Percentiles rank a stretch among this genome's conserved stretches.
phyloP scores from a whole-genome alignment of 1,284 basidiomycete species.

The Rugosomyces carneus region DNA sequence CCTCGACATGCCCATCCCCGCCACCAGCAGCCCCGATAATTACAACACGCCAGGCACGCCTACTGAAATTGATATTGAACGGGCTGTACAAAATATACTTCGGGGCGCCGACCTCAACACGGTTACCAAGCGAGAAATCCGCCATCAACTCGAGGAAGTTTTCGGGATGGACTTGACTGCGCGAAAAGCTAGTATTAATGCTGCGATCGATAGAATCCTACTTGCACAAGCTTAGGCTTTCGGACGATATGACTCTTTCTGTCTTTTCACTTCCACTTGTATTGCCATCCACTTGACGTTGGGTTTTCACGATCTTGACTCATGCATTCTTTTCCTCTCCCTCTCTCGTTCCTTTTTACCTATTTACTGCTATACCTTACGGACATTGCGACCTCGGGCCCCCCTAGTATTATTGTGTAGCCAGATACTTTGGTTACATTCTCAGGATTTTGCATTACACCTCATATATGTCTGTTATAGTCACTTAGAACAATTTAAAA shows the following conservation, averaged over 20 bases:
- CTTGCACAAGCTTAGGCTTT: slow-evolving; percentile 27
- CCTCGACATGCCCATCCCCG: slow-evolving; percentile 61
- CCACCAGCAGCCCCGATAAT: slow-evolving; percentile 46
- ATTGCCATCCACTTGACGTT: slow-evolving; percentile 7
- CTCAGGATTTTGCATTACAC: not conserved
- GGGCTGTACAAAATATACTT: slow-evolving; percentile 66
- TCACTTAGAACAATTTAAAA: not conserved
- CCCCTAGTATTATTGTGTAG: not conserved
- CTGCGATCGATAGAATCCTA: slow-evolving; percentile 61
- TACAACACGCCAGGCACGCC: slow-evolving; percentile 43
- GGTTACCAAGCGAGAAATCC: slow-evolving; percentile 85
- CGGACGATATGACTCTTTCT: slow-evolving; percentile 7
- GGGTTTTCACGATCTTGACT: not conserved
- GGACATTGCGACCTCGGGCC: not conserved
- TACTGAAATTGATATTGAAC: slow-evolving; percentile 67
- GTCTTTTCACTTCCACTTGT: slow-evolving; percentile 7
- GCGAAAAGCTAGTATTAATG: slow-evolving; percentile 65
- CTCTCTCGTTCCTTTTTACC: not conserved
- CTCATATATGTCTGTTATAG: not conserved
- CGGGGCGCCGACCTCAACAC: slow-evolving; percentile 77
- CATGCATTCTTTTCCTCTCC: slow-evolving; percentile 2
- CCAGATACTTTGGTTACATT: not conserved
- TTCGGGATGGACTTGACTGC: slow-evolving; percentile 68
- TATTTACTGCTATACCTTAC: slow-evolving; percentile 6
- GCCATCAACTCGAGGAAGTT: slow-evolving; percentile 72